Percentiles rank a stretch among this genome's conserved stretches.
Conservation (phyloP, 805 yeast species). For the Wickerhamomyces ciferrii region DNA sequence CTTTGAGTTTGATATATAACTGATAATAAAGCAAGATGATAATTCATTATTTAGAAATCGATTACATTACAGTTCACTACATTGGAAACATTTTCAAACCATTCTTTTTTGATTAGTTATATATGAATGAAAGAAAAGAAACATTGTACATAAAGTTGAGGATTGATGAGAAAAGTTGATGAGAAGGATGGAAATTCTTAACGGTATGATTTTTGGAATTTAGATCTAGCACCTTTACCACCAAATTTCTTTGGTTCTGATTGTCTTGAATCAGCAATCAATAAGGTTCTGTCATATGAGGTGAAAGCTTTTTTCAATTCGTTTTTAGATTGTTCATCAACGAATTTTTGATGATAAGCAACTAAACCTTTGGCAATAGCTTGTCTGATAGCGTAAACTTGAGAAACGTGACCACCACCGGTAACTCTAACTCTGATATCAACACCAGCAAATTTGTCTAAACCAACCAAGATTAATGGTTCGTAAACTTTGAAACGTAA, state of each 20-base stretch:
- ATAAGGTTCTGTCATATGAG: slow-evolving; percentile 97
- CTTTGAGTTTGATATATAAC: too few species aligned
- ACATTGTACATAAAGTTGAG: slow-evolving; percentile 6
- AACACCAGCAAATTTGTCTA: slow-evolving; percentile 96
- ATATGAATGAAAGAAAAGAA: slow-evolving; percentile 2
- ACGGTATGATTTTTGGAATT: slow-evolving; percentile 99
- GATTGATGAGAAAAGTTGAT: slow-evolving; percentile 9
- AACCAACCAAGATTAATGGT: slow-evolving; percentile 96
- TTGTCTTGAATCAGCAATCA: slow-evolving; percentile 99
- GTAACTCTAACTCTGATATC: slow-evolving; percentile 99
- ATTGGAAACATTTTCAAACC: neutral
- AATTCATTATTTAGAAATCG: too few species aligned
- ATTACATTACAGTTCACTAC: neutral
- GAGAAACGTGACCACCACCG: slow-evolving; percentile 99
- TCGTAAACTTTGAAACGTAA: slow-evolving; percentile 99
- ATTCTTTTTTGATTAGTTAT: slow-evolving; percentile 3
- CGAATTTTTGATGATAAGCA: slow-evolving; percentile 99
- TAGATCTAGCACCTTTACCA: slow-evolving; percentile 99
- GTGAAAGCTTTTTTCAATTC: slow-evolving; percentile 98
- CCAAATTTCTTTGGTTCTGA: slow-evolving; percentile 99
- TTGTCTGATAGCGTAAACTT: slow-evolving; percentile 99
- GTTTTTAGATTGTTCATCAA: slow-evolving; percentile 99
- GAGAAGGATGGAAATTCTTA: slow-evolving; percentile 31
- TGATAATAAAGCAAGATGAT: too few species aligned
- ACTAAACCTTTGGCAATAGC: slow-evolving; percentile 99